A percentile compares a stretch with the other conserved stretches of the same genome.
Conservation (phyloP, 176 grass and related monocot species). For the Ampelocalamus luodianensis region DNA sequence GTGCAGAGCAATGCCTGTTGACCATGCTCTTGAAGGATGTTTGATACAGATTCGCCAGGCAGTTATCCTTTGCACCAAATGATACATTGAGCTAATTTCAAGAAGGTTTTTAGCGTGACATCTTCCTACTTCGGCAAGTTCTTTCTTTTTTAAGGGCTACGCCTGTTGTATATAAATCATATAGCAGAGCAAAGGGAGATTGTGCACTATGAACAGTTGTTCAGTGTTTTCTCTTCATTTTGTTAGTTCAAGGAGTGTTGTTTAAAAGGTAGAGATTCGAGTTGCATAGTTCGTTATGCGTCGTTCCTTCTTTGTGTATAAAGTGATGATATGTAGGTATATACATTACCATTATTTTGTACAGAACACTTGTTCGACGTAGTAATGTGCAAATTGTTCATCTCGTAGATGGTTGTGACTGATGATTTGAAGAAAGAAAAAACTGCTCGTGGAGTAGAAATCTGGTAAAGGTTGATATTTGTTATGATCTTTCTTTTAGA, state of each 20-base stretch:
- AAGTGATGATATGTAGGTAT: not conserved
- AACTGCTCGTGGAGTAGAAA: not conserved
- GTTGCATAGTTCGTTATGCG: not conserved
- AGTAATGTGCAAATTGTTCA: not conserved
- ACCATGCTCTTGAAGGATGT: not conserved
- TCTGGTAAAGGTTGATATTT: not conserved
- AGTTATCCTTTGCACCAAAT: conserved; percentile 1
- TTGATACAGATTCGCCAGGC: not conserved
- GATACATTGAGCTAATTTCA: not conserved
- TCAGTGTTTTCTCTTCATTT: not conserved
- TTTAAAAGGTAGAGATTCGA: not conserved
- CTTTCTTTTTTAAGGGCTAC: not conserved
- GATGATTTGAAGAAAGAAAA: not conserved
- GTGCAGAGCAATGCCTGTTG: not conserved
- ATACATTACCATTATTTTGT: conserved; percentile 25
- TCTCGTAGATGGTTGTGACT: not conserved
- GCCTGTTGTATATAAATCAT: not conserved
- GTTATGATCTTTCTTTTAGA: not conserved
- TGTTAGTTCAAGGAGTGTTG: not conserved
- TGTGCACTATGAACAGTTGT: not conserved
- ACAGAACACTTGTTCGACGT: not conserved
- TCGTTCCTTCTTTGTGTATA: not conserved
- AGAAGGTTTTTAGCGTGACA: not conserved
- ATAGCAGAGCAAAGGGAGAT: not conserved
- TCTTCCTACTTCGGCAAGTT: not conserved